Evolutionary conservation across 2,329 filamentous ascomycete genomes (phyloP).

Genomic region (Ciborinia camelliae): DNA sequence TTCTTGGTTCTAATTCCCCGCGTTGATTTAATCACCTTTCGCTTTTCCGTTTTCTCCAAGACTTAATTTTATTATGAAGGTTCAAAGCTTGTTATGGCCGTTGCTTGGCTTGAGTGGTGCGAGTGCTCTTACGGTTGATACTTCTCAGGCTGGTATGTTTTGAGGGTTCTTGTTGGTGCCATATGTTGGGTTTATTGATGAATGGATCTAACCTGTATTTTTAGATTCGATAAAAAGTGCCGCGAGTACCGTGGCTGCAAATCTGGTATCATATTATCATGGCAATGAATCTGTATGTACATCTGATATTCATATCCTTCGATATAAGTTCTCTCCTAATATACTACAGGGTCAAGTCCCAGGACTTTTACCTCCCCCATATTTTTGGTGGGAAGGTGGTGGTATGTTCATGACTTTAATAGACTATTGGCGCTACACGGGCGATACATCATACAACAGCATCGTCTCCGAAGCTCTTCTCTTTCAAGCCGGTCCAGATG

Average conservation of each 20-base stretch:
- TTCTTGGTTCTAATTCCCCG: not conserved
- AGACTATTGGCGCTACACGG: conserved; percentile 82
- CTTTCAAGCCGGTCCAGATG: conserved; percentile 66
- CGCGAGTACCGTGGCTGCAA: conserved; percentile 42
- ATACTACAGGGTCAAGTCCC: conserved; percentile 48
- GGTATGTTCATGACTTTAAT: conserved; percentile 67
- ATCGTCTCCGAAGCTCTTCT: conserved; percentile 62
- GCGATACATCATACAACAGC: conserved; percentile 65
- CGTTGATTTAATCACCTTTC: conserved; percentile 5
- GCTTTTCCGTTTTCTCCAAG: not conserved
- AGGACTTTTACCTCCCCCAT: conserved; percentile 46
- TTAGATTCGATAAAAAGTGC: conserved; percentile 38
- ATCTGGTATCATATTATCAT: conserved; percentile 50
- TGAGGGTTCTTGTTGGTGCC: not conserved
- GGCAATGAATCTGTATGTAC: conserved; percentile 46
- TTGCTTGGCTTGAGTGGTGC: conserved; percentile 23
- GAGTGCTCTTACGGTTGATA: conserved; percentile 30
- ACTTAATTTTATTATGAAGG: conserved; percentile 28
- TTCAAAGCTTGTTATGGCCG: conserved; percentile 28
- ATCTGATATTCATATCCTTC: conserved; percentile 33
- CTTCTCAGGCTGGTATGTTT: conserved; percentile 30
- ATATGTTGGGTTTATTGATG: no score
- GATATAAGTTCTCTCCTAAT: conserved; percentile 41
- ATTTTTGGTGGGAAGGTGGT: conserved; percentile 67
- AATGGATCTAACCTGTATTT: not conserved